Conservation (phyloP, 176 grass and related monocot genomes). For the Oryza glumipatula region DNA sequence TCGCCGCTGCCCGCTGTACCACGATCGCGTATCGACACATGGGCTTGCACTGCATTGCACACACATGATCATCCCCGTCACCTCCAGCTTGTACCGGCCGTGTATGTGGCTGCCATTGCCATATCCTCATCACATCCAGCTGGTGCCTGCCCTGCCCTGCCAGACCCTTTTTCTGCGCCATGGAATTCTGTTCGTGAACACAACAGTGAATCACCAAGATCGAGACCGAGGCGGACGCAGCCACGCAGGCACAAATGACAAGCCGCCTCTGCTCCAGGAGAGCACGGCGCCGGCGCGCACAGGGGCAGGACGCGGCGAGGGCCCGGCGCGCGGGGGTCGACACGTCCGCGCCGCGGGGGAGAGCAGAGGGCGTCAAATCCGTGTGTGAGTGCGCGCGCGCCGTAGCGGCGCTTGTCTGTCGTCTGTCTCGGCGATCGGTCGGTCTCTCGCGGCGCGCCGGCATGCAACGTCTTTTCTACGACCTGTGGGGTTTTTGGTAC, state of each 20-base stretch:
- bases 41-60: constrained; percentile 6
- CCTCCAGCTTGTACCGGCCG: neutral
- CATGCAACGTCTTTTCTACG: neutral
- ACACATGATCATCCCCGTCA: neutral
- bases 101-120: neutral
- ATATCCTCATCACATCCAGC: neutral
- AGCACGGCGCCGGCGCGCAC: neutral
- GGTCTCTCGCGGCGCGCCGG: too few relatives aligned
- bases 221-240: neutral
- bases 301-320: neutral
- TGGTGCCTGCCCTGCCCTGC: neutral
- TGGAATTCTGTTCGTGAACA: neutral
- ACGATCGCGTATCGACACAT: neutral
- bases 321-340: neutral
- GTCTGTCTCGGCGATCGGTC: too few relatives aligned
- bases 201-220: neutral
- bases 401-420: too few relatives aligned
- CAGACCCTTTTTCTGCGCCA: neutral
- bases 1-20: neutral
- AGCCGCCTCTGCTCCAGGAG: neutral
- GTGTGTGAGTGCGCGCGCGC: too few relatives aligned
- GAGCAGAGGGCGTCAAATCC: constrained; percentile 20
- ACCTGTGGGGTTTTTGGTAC: too few relatives aligned
- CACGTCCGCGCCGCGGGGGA: constrained; percentile 6
- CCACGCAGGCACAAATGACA: neutral